Base-by-base conservation (phyloP, 2,329 filamentous ascomycete genomes). In the Stagonosporopsis chrysanthemi region DNA sequence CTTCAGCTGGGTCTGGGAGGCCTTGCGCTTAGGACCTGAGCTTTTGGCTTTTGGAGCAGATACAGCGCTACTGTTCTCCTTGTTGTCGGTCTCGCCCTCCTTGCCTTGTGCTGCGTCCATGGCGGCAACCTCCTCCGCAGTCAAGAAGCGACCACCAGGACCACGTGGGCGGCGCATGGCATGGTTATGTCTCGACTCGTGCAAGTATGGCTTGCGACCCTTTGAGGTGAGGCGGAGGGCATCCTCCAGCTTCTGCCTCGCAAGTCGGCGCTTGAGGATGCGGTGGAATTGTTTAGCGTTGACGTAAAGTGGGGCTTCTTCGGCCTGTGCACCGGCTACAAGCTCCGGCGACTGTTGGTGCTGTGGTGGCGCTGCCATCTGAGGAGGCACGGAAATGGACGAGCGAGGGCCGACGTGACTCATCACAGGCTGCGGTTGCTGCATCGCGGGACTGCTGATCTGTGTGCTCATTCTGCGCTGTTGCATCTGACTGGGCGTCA, bases 221-320 rank as follows among this genome's bases (percentile, higher is more conserved):
- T 99, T 99, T 9, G 90, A 96, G 0, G 95, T 98, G 56, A 98
- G 81, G 39, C 95, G 87, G 40, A 99, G 80, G 52, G 93, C 91
- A 76, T 99, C 95, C 76, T 99, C 95, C 15, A 99, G 83, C 75
- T 91, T 92, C 77, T 98, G 95, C 31, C 95, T 86, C 6, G 95
- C 95, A 62, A 98, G 92, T 57, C 95, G 87, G 56, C 95, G 86
- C 82, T 99, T 98, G 52, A 99, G 79, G 45, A 99, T 99, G 24
- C 95, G 90, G 75, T 99, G 95, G 68, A 99, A 99, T 72, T 99
- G 95, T 77, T 99, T 99, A 5, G 95, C 95, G 70, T 99, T 99
- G 71, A 99, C 95, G 68, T 99, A 99, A 1, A 99, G 82, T 0
- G 95, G 95, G 0, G 94, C 94, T 73, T 99, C 95, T 75, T 98